Base-by-base conservation (phyloP, 202 grass and related monocot species). In the Setaria italica region DNA sequence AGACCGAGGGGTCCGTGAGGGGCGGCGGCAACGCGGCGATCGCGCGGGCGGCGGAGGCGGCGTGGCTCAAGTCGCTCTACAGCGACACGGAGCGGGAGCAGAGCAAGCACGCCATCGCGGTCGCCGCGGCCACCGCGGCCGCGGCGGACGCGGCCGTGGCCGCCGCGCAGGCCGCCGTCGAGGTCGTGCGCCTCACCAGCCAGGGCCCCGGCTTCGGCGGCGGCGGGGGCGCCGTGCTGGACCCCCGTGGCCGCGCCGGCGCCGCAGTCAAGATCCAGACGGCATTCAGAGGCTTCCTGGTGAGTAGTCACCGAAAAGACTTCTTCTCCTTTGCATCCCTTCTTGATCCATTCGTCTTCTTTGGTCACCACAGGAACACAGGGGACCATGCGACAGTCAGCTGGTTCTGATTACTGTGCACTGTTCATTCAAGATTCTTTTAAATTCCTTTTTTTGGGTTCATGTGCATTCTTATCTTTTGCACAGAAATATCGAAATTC, bases 101-200 rank as follows among this genome's bases (percentile, higher is more conserved):
- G 88, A 99, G 88, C 94, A 94, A 93, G 92, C 94, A 96, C 67
- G 97, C 94, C 68, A 96, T 99, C 79, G 94, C 97, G 0, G 92
- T 96, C 1, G 97, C 93, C 0, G 97, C 97, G 51, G 97, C 97
- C 20, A 96, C 97, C 1, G 90, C 91, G 0, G 92, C 80, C 0
- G 97, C 97, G 0, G 93, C 97, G 1, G 94, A 99, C 78, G 93
- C 93, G 0, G 97, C 97, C 7, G 85, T 99, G 4, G 97, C 94
- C 0, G 97, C 97, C 0, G 94, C 97, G 0, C 94, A 99, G 35
- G 97, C 97, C 1, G 97, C 97, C 4, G 94, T 97, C 2, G 94
- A 88, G 54, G 97, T 99, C 53, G 97, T 94, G 2, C 85, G 90
- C 19, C 97, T 99, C 37, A 99, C 97, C 15, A 97, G 88, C 71